Base-by-base conservation (phyloP, 768 basidiomycete genomes). In the Boletus reticulatus region DNA sequence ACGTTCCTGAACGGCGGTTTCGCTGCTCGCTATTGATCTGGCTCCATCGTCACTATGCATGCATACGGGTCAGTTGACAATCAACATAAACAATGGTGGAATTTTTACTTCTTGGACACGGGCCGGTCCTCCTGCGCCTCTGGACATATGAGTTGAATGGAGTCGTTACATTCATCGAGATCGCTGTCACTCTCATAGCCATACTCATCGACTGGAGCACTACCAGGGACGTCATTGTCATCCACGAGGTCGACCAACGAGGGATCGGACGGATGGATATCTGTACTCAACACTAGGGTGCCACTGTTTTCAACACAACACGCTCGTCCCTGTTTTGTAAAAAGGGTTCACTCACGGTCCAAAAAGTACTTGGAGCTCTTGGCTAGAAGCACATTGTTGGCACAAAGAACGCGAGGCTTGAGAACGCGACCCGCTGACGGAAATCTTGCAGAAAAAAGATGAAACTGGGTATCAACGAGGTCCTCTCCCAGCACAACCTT, bases 381-480 rank as follows among this genome's bases (percentile, higher is more conserved):
- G 12, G 61, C 50, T 2, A 73, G 49, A 17, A 72, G 53, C 22
- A 56, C 27, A 31, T 70, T 67, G 46, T 73, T 74, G 13, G 65
- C 62, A 16, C 57, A 74, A 10, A 73, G 50, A 6, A 64, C 50
- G n/a, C 58, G 62, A 34, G 62, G 68, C 14, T 45, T 49, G 11
- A 43, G 31, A 29, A 70, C 48, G 13, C 34, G 50, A 11, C 62
- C 42, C 3, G 57, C 36, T 12, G 42, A 36, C 8, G 31, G 19
- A 11, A 52, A 53, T 20, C 19, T 51, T 7, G 64, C 31, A 0
- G 68, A 68, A 36, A 60, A 73, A 4, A 65, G 46, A 44, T 73
- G 70, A 37, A 73, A 67, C 43, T 67, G 66, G 3, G 72, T 70
- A 52, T 73, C 62, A 29, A 65, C 11, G 44, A 73, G 61, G 10